Percentiles rank a stretch among this genome's conserved stretches.
Evolutionary conservation across 352 stramenopile species (phyloP).

Genomic region (Salisapilia sapeloensis): DNA sequence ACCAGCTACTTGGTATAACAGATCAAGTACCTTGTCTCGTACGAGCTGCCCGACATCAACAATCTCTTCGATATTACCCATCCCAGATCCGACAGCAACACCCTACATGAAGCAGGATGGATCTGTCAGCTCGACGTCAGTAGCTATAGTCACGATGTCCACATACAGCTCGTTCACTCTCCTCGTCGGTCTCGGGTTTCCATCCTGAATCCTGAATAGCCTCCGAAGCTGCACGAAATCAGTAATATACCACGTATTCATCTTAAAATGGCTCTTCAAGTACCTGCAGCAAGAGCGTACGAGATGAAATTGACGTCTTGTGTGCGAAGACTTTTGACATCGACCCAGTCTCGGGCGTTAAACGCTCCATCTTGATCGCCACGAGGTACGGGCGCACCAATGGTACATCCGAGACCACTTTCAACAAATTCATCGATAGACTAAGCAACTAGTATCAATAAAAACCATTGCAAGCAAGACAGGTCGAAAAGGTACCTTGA

Average conservation of each 20-base stretch:
- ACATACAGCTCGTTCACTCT: conserved; percentile 40
- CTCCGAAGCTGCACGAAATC: conserved; percentile 30
- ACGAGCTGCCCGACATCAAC: conserved; percentile 54
- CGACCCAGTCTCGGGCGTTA: conserved; percentile 45
- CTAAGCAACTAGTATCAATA: conserved; percentile 7
- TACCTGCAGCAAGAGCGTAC: conserved; percentile 68
- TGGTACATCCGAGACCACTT: conserved; percentile 40
- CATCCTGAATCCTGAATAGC: conserved; percentile 65
- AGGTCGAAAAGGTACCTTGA: conserved; percentile 16
- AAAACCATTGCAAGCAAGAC: conserved; percentile 2
- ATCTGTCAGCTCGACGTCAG: not conserved
- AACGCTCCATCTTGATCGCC: conserved; percentile 32
- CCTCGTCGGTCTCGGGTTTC: conserved; percentile 35
- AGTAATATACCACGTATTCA: conserved; percentile 1
- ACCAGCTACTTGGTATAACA: not conserved
- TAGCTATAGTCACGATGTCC: not conserved
- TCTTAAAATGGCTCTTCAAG: no score
- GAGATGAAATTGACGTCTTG: conserved; percentile 78
- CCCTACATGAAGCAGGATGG: conserved; percentile 36
- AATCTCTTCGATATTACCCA: conserved; percentile 78
- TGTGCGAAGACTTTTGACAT: conserved; percentile 40
- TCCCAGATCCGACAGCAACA: conserved; percentile 72
- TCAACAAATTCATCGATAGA: conserved; percentile 34
- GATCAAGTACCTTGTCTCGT: conserved; percentile 25
- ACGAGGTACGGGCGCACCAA: conserved; percentile 54